phyloP scores from a whole-genome alignment of 2,329 filamentous ascomycete species.

The Albifimbria verrucaria region DNA sequence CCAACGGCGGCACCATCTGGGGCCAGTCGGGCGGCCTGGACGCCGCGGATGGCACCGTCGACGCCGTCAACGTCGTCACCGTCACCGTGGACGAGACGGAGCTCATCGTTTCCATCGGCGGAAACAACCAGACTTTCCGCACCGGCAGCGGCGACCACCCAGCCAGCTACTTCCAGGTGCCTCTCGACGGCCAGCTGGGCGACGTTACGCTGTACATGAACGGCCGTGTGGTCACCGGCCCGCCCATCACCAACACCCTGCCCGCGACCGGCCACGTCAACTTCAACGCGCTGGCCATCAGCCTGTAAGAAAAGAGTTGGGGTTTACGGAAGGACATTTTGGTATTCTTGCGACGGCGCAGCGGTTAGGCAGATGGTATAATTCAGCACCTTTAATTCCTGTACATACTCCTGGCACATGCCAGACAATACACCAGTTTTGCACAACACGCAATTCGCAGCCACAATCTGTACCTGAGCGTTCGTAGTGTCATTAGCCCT shows the following conservation, averaged over 20 bases:
- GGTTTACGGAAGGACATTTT: no score
- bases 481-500: no score
- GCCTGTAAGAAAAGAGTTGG: constrained; percentile 5
- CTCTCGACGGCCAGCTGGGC: constrained; percentile 12
- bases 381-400: no score
- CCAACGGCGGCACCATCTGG: constrained; percentile 28
- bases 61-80: constrained; percentile 31
- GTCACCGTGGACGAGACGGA: constrained; percentile 21
- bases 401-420: no score
- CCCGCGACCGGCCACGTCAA: constrained; percentile 17
- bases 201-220: constrained; percentile 16
- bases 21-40: constrained; percentile 19
- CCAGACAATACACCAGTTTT: no score
- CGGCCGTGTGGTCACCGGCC: constrained; percentile 10
- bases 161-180: constrained; percentile 18
- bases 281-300: constrained; percentile 18
- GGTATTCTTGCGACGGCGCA: no score
- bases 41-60: constrained; percentile 17
- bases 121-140: constrained; percentile 10
- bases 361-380: no score
- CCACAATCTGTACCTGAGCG: no score
- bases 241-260: constrained; percentile 12
- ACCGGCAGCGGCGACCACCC: constrained; percentile 11
- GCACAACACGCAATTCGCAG: no score
- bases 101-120: constrained; percentile 28